Base-by-base conservation (phyloP, 352 stramenopile genomes). In the Phytophthora sansomeana region DNA sequence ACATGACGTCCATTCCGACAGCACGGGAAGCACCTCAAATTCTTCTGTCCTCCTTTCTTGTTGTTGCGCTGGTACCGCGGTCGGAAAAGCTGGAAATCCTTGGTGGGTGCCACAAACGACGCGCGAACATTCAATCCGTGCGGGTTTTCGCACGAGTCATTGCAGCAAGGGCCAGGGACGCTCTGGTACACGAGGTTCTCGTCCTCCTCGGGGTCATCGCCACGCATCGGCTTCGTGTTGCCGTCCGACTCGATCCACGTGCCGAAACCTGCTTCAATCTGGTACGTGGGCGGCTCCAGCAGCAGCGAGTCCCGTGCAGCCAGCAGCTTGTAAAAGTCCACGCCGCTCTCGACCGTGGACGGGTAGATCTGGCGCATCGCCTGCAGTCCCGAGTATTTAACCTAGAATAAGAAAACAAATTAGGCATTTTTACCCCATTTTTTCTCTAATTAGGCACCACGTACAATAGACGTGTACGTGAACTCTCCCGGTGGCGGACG, bases 41-140 rank as follows among this genome's bases (percentile, higher is more conserved):
- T 97, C 65, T 96, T 97, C 56, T 96, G 89, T 2, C 88, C 88
- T 36, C 89, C 87, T 52, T 95, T 94, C 67, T 97, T 97, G 65
- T 96, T 97, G 77, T 97, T 97, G 14, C 88, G 85, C 58, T 96
- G 90, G 70, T 97, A 97, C 3, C 83, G 76, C 9, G 76, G 62
- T 59, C 89, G 77, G 54, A 97, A 96, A 33, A 94, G 78, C 64
- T 90, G 79, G 44, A 92, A 92, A 52, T 83, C 68, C 72, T 93
- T 93, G 10, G 85, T 86, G 1, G 86, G 84, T 19, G 79, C 80
- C n/a, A 94, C 80, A 36, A 94, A 94, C 21, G 86, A 92, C 21
- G 86, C 86, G 2, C 83, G 83, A 2, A 94, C 86, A 43, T 90
- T 92, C 36, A 94, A 61, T 2, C 86, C 86, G 39, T 93, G 84